Evolutionary conservation across 176 grass and related monocot genomes (phyloP), one percentile per base, ranked within the genome.

Genomic region (Panicum miliaceum): DNA sequence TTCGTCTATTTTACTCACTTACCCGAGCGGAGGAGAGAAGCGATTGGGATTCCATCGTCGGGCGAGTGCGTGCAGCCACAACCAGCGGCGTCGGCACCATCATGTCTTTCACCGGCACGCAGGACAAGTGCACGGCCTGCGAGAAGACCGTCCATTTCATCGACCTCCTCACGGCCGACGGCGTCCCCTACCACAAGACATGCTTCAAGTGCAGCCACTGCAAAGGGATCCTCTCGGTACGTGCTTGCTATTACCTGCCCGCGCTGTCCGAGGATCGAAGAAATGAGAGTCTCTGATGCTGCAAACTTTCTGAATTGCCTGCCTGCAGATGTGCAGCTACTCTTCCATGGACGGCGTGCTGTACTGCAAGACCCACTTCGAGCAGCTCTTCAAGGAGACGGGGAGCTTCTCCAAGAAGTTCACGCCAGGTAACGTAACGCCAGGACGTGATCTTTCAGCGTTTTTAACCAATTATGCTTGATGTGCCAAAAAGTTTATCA

Each of bases 331-430:
- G 93, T 95, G 90, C 89, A 98, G 8, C 72, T 98, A 98, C 41
- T 99, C 93, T 70, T 99, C 96, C 82, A 91, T 98, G 96, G 96
- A 95, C 48, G 96, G 96, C 3, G 89, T 95, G 37, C 93, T 98
- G 47, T 98, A 98, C 82, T 98, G 96, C 85, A 98, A 98, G 85
- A 90, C 96, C 71, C 96, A 98, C 68, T 98, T 98, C 76, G 96
- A 98, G 93, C 96, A 98, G 87, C 93, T 98, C 75, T 93, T 98
- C 86, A 98, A 98, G 89, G 96, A 98, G 82, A 98, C 93, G 6
- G 96, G 96, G 75, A 93, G 86, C 54, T 98, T 95, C 85, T 93
- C 84, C 25, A 98, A 93, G 79, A 95, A 95, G 79, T 98, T 95
- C 59, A 76, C 93, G 42, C 64, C 85, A 80, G 89, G 95, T 97